Base-by-base conservation (phyloP, 331 rosid genomes). In the Phaseolus coccineus region DNA sequence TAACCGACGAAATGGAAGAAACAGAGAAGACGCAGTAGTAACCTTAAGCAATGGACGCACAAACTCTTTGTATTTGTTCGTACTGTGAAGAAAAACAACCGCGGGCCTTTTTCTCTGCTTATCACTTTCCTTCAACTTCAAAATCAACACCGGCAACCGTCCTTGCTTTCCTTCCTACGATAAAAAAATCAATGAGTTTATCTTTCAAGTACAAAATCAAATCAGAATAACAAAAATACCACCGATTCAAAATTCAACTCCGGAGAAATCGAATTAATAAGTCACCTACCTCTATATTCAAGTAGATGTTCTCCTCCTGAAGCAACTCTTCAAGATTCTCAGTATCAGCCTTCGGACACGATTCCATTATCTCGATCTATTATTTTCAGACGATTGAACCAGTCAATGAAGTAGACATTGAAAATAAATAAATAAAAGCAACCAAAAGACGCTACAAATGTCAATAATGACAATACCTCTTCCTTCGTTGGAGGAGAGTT, bases 91-190 rank as follows among this genome's bases (percentile, higher is more conserved):
- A 72, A 93, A 83, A 74, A 96, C 96, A 80, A 93, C 80, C 0
- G 94, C 94, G 69, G 98, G 98, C 77, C 78, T 88, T 84, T 78
- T 88, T 81, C 61, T 93, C 79, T 67, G 70, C 39, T 57, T 61
- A 75, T 58, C 57, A 10, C 63, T 80, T 82, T 91, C 92, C 89
- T 91, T 91, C 91, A 89, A 42, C 86, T 94, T 91, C 77, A 93
- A 25, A 76, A 96, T 90, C 89, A 91, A 80, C 69, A 93, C 8
- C 19, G 98, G 98, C 40, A 96, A 77, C 62, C 86, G 86, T 81
- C 98, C 98, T 86, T 96, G 99, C 75, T 91, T 98, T 83, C 96
- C 99, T 82, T 83, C 93, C 98, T 93, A 53, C 11, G 3, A 39
- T 30, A 12, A 81, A 63, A 35, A 11, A 82, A 53, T 71, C 56